Base-by-base conservation (phyloP, 345 rosid species). In the Linum tenue region DNA sequence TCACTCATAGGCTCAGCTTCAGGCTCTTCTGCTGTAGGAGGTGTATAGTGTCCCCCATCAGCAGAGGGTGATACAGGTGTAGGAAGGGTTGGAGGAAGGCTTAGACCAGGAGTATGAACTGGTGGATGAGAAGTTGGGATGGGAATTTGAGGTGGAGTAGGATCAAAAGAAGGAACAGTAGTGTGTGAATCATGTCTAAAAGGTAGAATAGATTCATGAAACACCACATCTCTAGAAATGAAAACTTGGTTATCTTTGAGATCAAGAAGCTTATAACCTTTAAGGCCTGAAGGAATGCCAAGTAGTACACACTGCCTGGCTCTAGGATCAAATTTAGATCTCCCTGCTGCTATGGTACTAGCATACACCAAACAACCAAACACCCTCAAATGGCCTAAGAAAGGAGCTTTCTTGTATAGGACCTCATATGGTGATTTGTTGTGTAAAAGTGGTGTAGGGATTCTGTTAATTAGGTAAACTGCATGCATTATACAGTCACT, bases 331-430 rank as follows among this genome's bases (percentile, higher is more conserved):
- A 60, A 60, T 37, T 60, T 60, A 3, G 60, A 9, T 35, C 63
- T 37, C 2, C 7, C 4, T 2, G 4, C 5, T 3, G 63, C 12
- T 3, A 37, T 10, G 2, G n/a, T 37, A 7, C 40, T 6, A 37
- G 41, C 63, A 60, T 60, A 60, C 40, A 39, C 35, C 2, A 60
- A 14, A 40, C 63, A 60, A 37, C 63, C 63, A 60, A 60, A 60
- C 0, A 60, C 41, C 11, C 14, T 35, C 6, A 60, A 35, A 37
- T 58, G 12, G 5, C 3, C 5, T 48, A 41, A 41, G 63, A 16
- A 17, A 36, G 42, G 63, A 37, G 41, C 5, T 6, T 12, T 1
- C 4, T 59, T 22, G 39, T 31, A 37, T 6, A 60, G n/a, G 3
- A 7, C 5, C 12, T 60, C 41, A 60, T 58, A 35, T 35, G 63